phyloP scores from a whole-genome alignment of 2,329 filamentous ascomycete genomes.

The Cercospora canescens region DNA sequence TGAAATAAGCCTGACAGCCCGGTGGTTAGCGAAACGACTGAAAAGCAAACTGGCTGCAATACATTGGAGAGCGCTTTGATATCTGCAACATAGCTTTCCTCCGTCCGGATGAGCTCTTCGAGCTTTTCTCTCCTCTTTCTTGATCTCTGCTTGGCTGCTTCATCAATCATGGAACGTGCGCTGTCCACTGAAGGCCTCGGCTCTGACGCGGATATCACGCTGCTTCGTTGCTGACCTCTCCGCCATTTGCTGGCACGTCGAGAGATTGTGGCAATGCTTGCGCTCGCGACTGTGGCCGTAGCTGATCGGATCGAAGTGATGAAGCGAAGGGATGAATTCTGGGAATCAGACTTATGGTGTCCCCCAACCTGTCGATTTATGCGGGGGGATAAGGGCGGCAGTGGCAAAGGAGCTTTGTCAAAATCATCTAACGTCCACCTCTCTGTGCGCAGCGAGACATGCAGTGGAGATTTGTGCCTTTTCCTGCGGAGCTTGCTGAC shows the following conservation, averaged over 20 bases:
- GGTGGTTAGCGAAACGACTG: not conserved
- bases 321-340: conserved; percentile 74
- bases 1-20: conserved; percentile 44
- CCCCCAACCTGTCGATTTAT: conserved; percentile 7
- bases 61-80: conserved; percentile 85
- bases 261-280: conserved; percentile 66
- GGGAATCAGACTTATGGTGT: conserved; percentile 54
- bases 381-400: conserved; percentile 12
- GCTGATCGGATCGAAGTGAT: conserved; percentile 80
- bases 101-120: conserved; percentile 81
- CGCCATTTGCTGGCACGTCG: conserved; percentile 56
- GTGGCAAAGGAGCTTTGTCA: conserved; percentile 16
- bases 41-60: conserved; percentile 34
- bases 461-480: conserved; percentile 49
- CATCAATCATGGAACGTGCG: conserved; percentile 58
- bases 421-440: conserved; percentile 41
- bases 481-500: conserved; percentile 66
- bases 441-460: conserved; percentile 36
- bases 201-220: conserved; percentile 63
- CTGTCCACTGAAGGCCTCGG: conserved; percentile 64
- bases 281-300: conserved; percentile 72
- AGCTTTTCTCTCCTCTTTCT: conserved; percentile 75
- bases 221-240: conserved; percentile 60
- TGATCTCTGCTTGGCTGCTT: conserved; percentile 69
- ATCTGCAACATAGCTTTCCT: conserved; percentile 86